Evolutionary conservation across 2,329 filamentous ascomycete genomes (phyloP), one percentile per base, ranked within the genome.

Genomic region (Epichloe glyceriae): DNA sequence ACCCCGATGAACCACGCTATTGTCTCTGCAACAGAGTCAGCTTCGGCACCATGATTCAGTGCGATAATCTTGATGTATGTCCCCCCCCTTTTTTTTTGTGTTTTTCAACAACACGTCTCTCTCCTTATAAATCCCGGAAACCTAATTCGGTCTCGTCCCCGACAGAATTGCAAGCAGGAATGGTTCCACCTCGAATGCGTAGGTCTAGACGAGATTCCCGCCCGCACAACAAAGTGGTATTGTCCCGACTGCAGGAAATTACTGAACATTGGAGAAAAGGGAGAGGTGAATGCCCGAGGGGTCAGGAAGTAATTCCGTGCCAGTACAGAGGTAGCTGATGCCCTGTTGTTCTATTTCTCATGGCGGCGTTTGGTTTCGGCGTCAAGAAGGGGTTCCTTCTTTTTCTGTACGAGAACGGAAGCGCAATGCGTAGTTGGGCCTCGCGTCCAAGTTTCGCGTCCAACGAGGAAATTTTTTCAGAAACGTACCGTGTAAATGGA

Each of bases 161-260:
- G 4, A 35, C 60, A 76, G 70, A 71, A 85, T 67, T 93, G 87
- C 68, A 82, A 87, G 58, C 80, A 81, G 55, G 86, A 91, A 65
- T 93, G 87, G 87, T 93, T 91, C 64, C 87, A 93, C 62, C 74
- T 93, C 40, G 80, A 82, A 55, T 93, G 87, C 60, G 84, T 93
- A 5, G 81, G 76, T 5, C 71, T 93, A 35, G 71, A 74, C 11
- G 74, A 82, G 22, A 79, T 86, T 53, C 86, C 86, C 11, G 77
- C 82, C 2, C 74, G 85, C 17, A 85, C 84, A 34, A 83, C 83
- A 2, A 89, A 88, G 66, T 93, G 87, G 87, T 93, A 88, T 60
- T 93, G 87, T 65, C 85, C 85, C 1, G 81, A 88, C 47, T 93
- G 87, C 61, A 73, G 82, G 40, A 75, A 78, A 54, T 67, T 75